Percentiles rank a stretch among this genome's conserved stretches.
These are phyloP conservation scores for Saturnispora galanensis DNA, from an alignment of 805 yeast genomes.

Conservation along the genomic window DNA sequence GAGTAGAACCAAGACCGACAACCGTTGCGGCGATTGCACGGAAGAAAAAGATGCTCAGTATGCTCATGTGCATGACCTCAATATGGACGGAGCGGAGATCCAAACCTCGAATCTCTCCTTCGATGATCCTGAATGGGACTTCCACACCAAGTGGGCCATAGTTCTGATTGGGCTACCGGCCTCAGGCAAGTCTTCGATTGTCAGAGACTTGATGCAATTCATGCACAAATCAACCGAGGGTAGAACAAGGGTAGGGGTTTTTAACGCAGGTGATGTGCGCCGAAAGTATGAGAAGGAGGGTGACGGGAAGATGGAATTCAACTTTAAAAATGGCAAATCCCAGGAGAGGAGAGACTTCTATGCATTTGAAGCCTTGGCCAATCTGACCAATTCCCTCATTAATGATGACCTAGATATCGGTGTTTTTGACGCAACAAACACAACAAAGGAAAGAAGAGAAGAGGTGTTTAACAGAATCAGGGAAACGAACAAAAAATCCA, in stretches of 20 bases:
- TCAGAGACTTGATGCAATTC: slow-evolving; percentile 21
- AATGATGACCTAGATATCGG: slow-evolving; percentile 84
- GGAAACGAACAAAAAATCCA: slow-evolving; percentile 38
- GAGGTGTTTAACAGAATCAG: slow-evolving; percentile 45
- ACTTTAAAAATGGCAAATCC: slow-evolving; percentile 30
- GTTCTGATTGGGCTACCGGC: slow-evolving; percentile 81
- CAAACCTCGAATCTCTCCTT: neutral
- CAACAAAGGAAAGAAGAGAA: slow-evolving; percentile 50
- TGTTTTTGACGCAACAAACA: slow-evolving; percentile 63
- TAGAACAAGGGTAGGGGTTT: slow-evolving; percentile 24
- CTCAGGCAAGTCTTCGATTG: slow-evolving; percentile 66
- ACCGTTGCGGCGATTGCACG: too few species aligned
- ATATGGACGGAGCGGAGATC: too few species aligned
- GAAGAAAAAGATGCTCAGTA: too few species aligned
- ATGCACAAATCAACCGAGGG: slow-evolving; percentile 11
- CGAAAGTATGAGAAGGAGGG: slow-evolving; percentile 26
- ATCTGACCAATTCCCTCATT: slow-evolving; percentile 61
- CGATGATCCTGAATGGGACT: slow-evolving; percentile 6
- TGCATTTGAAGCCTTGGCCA: slow-evolving; percentile 89
- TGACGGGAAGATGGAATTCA: slow-evolving; percentile 19
- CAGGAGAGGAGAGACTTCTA: slow-evolving; percentile 70
- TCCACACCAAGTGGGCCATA: slow-evolving; percentile 23
- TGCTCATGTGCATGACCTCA: too few species aligned
- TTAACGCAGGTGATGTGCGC: slow-evolving; percentile 45
- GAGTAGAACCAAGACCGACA: too few species aligned